Base-by-base conservation (phyloP, 371 early-diverging fungal species). In the Phascolomyces articulosus region DNA sequence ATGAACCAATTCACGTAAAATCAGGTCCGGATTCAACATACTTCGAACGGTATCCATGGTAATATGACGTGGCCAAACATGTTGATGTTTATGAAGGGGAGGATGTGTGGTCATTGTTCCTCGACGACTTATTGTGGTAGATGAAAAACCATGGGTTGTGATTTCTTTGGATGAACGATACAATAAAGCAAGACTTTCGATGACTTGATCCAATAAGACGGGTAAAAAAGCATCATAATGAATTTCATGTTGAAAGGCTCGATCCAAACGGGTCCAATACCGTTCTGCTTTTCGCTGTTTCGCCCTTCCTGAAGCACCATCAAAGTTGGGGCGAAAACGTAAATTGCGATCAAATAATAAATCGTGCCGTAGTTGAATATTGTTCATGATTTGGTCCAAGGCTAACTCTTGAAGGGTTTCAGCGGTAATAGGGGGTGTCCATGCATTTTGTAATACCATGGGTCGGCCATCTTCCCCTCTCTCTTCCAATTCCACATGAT, bases 281-380 rank as follows among this genome's bases (percentile, higher is more conserved):
- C 70, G 65, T 34, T 84, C 82, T 0, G 78, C 71, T 47, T 78
- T 74, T 7, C 70, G 69, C 20, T 69, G 66, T 63, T 86, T 86
- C n/a, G 66, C 57, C 49, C 74, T 67, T 20, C 85, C 89, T 23
- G 82, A 74, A 8, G 82, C 79, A 31, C 88, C 89, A 57, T 90
- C 90, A 29, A 82, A 66, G 68, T 91, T 91, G 21, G 92, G 92
- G 20, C 90, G 80, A 78, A 93, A 93, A 44, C 88, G 83, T 21
- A 93, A 77, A 53, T 90, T 80, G 0, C 89, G 87, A 62, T 93
- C 92, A 68, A 93, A 91, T 31, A 86, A 70, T 24, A 93, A 70
- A 66, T 93, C 93, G 68, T 93, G 93, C 10, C 93, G 84, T 9
- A 92, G 80, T 56, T 93, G 93, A 16, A 87, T 75, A 64, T 88